Evolutionary conservation across 2,329 filamentous ascomycete species (phyloP).

Genomic region (Clarireedia paspali): DNA sequence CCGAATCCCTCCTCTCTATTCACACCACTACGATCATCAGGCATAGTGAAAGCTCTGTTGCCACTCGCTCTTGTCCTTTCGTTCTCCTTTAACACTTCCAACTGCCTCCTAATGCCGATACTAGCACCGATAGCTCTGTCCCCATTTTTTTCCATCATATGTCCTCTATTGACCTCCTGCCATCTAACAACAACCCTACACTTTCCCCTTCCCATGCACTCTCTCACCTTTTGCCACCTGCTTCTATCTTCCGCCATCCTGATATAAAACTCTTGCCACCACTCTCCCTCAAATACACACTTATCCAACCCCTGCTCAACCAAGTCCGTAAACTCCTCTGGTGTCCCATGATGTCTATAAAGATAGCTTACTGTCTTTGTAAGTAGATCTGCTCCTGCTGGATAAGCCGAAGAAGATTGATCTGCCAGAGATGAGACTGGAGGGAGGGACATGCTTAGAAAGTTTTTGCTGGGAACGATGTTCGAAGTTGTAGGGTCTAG

Average conservation of each 20-base stretch:
- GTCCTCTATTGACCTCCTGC: conserved; percentile 5
- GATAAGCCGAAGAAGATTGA: background rate
- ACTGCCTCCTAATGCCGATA: background rate
- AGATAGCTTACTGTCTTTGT: background rate
- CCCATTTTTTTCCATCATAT: background rate
- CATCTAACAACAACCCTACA: conserved; percentile 20
- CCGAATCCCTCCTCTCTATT: no score
- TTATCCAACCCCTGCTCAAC: background rate
- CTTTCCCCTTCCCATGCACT: conserved; percentile 19
- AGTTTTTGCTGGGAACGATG: background rate
- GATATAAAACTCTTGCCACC: conserved; percentile 19
- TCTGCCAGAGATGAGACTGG: background rate
- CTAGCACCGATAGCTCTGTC: background rate
- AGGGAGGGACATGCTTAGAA: background rate
- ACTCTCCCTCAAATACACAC: conserved; percentile 8
- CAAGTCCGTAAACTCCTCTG: background rate
- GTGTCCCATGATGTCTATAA: background rate
- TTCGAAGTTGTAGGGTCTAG: background rate
- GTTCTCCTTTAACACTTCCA: no score
- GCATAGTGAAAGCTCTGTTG: no score
- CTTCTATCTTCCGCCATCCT: conserved; percentile 12
- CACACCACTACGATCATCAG: no score
- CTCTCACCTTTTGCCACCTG: conserved; percentile 16
- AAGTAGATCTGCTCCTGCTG: background rate
- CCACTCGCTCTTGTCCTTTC: no score